These are phyloP conservation scores for Keqinozyma sinolaborantium DNA, from an alignment of 1,139 yeast genomes.

Conservation along the genomic window DNA sequence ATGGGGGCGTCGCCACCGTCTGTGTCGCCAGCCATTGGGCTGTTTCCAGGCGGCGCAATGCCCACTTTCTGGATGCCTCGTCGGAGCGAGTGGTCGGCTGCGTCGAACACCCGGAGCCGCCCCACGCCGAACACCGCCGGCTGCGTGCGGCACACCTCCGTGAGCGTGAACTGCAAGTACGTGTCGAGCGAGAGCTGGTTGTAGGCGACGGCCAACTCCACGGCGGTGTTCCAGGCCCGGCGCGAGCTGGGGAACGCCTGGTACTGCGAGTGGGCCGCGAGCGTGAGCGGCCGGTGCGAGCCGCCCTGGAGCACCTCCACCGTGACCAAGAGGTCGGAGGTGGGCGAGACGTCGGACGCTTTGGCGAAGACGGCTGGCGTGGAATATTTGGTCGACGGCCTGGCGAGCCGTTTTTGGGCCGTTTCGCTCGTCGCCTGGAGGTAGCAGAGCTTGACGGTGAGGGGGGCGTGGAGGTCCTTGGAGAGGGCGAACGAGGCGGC, in stretches of 20 bases:
- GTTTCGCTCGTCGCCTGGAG: conserved; percentile 21
- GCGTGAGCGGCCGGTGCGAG: conserved; percentile 60
- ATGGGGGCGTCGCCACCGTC: conserved; percentile 22
- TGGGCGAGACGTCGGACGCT: conserved; percentile 46
- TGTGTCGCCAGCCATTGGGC: conserved; percentile 8
- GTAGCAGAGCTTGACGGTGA: conserved; percentile 32
- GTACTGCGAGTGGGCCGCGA: conserved; percentile 66
- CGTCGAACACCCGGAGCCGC: conserved; percentile 56
- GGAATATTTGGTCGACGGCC: conserved; percentile 52
- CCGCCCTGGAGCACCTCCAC: conserved; percentile 54
- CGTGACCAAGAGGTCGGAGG: conserved; percentile 62
- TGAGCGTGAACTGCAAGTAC: conserved; percentile 57
- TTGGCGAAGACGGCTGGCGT: conserved; percentile 50
- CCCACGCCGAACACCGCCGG: conserved; percentile 57
- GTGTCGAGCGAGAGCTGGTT: conserved; percentile 65
- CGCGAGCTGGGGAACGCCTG: conserved; percentile 50
- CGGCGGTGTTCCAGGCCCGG: conserved; percentile 52
- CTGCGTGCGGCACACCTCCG: conserved; percentile 59
- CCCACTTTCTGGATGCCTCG: conserved; percentile 39
- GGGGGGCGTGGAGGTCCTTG: conserved; percentile 61
- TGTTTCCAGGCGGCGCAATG: conserved; percentile 12
- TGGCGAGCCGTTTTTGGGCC: conserved; percentile 28
- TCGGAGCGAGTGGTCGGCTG: conserved; percentile 23
- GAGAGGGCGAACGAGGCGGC: conserved; percentile 72
- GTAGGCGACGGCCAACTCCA: conserved; percentile 66